A percentile compares a stretch with the other conserved stretches of the same genome.
Conservation (phyloP, 129 eudicot genomes). For the carrot (Daucus carota) region DNA sequence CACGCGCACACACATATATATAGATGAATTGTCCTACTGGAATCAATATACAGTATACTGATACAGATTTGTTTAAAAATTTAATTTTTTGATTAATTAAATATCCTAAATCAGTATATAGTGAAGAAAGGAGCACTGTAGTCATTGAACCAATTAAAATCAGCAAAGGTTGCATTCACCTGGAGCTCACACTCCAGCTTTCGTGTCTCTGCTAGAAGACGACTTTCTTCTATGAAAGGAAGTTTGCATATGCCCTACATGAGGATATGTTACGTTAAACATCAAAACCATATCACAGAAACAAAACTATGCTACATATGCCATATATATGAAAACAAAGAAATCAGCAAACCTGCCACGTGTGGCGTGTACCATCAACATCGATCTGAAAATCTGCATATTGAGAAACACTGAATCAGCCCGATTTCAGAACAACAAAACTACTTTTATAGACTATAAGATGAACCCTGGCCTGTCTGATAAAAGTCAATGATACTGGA, state of each 20-base stretch:
- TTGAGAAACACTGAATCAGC: not conserved
- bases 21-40: not conserved
- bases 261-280: not conserved
- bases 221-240: constrained; percentile 46
- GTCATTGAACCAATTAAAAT: not conserved
- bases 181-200: constrained; percentile 26
- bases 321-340: not conserved
- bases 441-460: not conserved
- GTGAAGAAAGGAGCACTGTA: not conserved
- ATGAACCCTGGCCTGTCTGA: constrained; percentile 26
- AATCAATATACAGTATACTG: not conserved
- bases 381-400: constrained; percentile 43
- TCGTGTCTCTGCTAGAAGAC: constrained; percentile 34
- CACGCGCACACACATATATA: not conserved
- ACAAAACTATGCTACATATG: not conserved
- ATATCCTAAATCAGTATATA: too few relatives aligned
- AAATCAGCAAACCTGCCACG: constrained; percentile 47
- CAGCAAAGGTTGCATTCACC: constrained; percentile 9
- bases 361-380: constrained; percentile 42
- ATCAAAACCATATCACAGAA: not conserved
- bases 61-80: not conserved
- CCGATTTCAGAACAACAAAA: not conserved
- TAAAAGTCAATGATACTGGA: constrained; percentile 42
- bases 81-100: not conserved
- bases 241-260: constrained; percentile 54